Evolutionary conservation across 177 flowering plant genomes (phyloP).

Genomic region (Vitis hybrid): DNA sequence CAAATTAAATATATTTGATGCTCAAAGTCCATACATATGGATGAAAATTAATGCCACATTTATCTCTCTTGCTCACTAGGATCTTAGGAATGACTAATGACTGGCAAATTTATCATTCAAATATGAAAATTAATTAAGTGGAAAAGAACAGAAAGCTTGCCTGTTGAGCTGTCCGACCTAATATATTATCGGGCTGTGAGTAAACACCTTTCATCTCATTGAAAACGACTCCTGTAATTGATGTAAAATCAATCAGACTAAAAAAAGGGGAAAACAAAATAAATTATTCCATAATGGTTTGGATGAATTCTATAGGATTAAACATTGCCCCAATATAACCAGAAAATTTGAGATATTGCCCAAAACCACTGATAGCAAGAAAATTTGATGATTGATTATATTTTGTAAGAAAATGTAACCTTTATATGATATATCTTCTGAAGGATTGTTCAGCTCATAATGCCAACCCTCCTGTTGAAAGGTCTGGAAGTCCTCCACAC

Average conservation of each 20-base stretch:
- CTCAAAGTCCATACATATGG: too few relatives aligned
- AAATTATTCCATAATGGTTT: background rate
- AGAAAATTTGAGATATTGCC: background rate
- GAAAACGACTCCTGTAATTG: conserved; percentile 82
- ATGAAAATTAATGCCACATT: too few relatives aligned
- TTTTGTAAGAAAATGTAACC: conserved; percentile 36
- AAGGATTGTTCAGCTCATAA: conserved; percentile 84
- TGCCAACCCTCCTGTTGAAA: conserved; percentile 99
- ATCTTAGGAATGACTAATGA: too few relatives aligned
- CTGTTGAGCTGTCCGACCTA: conserved; percentile 84
- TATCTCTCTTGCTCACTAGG: too few relatives aligned
- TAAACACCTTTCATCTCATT: conserved; percentile 99
- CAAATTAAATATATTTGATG: too few relatives aligned
- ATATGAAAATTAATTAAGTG: background rate
- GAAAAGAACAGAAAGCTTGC: conserved; percentile 34
- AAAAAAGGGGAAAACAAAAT: background rate
- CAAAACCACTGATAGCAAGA: background rate
- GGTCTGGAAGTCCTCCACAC: conserved; percentile 82
- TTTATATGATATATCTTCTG: conserved; percentile 88
- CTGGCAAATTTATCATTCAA: background rate
- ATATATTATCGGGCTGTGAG: conserved; percentile 94
- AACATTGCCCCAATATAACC: background rate
- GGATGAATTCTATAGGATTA: background rate
- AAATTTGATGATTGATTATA: conserved; percentile 1
- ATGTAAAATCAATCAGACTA: conserved; percentile 9